Evolutionary conservation across 1,139 yeast species (phyloP).

Genomic region (Candida dubliniensis): DNA sequence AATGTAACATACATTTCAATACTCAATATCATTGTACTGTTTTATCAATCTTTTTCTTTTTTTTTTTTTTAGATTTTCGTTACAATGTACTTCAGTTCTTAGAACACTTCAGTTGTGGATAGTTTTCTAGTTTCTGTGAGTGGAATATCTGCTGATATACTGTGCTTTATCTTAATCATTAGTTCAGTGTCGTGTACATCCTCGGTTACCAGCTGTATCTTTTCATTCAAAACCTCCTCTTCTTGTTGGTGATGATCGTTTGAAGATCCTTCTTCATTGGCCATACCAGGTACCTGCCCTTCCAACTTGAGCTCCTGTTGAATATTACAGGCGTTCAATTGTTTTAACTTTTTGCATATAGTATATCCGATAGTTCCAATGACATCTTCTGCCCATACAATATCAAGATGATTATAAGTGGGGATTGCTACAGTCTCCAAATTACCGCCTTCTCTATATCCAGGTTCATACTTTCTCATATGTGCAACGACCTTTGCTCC

Average conservation of each 20-base stretch:
- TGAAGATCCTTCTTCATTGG: no score
- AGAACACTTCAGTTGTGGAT: no score
- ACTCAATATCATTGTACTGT: no score
- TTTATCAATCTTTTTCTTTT: no score
- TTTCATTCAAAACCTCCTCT: conserved; percentile 1
- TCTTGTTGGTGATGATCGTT: neutral
- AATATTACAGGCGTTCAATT: neutral
- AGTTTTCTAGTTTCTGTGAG: no score
- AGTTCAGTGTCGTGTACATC: neutral
- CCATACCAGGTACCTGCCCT: neutral
- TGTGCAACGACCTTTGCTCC: conserved; percentile 56
- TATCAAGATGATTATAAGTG: conserved; percentile 55
- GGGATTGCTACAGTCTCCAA: conserved; percentile 40
- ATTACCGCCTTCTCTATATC: conserved; percentile 38
- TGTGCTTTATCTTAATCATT: no score
- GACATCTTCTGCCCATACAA: conserved; percentile 56
- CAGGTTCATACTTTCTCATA: conserved; percentile 51
- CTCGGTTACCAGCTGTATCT: neutral
- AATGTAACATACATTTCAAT: no score
- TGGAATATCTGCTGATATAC: no score
- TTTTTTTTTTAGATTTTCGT: no score
- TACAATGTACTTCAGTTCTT: no score
- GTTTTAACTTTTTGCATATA: conserved; percentile 14
- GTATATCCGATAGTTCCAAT: conserved; percentile 31
- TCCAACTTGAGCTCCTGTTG: neutral